phyloP scores from a whole-genome alignment of 805 yeast species.

The Yarrowia sp. region DNA sequence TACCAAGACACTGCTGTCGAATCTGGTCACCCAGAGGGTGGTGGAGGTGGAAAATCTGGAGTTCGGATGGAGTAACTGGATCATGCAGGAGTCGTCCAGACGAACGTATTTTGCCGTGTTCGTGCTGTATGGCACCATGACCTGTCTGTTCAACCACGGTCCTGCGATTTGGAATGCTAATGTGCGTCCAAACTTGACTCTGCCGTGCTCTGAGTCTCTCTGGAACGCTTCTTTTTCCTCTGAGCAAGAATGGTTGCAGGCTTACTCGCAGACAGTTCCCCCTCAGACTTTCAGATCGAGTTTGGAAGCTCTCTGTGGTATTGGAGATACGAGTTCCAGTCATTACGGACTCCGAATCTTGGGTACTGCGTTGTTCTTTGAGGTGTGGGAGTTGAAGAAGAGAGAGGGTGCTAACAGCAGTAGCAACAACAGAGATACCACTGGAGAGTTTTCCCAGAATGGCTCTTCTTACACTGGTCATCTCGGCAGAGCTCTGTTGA shows the following conservation, averaged over 20 bases:
- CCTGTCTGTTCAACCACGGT: conserved; percentile 47
- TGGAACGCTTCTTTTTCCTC: conserved; percentile 46
- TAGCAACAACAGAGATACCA: background rate
- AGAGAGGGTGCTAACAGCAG: conserved; percentile 9
- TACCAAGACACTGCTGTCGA: conserved; percentile 44
- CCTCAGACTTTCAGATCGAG: conserved; percentile 42
- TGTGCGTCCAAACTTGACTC: conserved; percentile 42
- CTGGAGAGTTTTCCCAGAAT: background rate
- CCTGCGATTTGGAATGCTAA: conserved; percentile 44
- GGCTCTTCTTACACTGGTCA: conserved; percentile 11
- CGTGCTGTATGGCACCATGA: conserved; percentile 46
- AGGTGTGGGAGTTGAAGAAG: conserved; percentile 41
- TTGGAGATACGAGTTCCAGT: conserved; percentile 32
- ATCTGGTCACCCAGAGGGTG: conserved; percentile 40
- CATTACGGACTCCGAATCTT: conserved; percentile 42
- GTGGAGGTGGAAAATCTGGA: conserved; percentile 32
- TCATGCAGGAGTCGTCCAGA: conserved; percentile 46
- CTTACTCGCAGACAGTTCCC: conserved; percentile 33
- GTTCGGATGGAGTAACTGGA: conserved; percentile 46
- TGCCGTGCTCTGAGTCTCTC: conserved; percentile 49
- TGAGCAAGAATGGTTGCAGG: conserved; percentile 44
- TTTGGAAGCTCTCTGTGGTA: conserved; percentile 40
- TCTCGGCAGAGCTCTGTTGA: conserved; percentile 9
- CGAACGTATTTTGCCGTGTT: conserved; percentile 49
- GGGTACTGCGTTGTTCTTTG: conserved; percentile 46